Evolutionary conservation across 1,284 basidiomycete species (phyloP).

Genomic region (Tilletia setariae): DNA sequence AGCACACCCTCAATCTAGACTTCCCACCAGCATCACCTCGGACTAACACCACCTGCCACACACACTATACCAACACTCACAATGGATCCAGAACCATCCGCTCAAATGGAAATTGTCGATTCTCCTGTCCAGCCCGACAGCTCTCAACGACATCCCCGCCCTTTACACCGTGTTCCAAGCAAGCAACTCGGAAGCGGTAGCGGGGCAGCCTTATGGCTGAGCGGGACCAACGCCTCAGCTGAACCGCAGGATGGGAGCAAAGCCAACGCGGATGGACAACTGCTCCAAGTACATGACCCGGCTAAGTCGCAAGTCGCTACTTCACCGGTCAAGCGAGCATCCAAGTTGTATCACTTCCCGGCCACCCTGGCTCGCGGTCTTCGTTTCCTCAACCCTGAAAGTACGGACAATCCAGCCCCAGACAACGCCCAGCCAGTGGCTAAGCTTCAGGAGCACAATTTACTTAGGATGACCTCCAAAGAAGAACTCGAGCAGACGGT

Average conservation of each 20-base stretch:
- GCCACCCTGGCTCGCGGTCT: conserved; percentile 11
- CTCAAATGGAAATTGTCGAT: too few species aligned
- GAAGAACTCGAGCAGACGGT: conserved; percentile 10
- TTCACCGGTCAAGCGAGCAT: not conserved
- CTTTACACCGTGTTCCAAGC: conserved; percentile 7
- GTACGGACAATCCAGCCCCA: not conserved
- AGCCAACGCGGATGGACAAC: not conserved
- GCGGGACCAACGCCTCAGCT: not conserved
- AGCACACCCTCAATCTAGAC: too few species aligned
- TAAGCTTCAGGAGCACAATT: conserved; percentile 12
- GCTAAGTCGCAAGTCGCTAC: not conserved
- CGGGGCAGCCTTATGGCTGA: conserved; percentile 9
- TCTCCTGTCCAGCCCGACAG: not conserved
- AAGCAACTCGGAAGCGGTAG: conserved; percentile 13
- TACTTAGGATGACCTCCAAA: conserved; percentile 10
- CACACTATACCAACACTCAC: not conserved
- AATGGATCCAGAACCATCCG: too few species aligned
- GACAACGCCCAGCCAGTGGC: not conserved
- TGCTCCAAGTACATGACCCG: not conserved
- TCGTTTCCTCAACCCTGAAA: not conserved
- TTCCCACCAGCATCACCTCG: too few species aligned
- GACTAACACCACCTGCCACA: not conserved
- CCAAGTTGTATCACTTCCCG: conserved; percentile 12
- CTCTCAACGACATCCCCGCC: not conserved
- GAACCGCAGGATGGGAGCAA: too few species aligned